Percentiles rank a stretch among this genome's conserved stretches.
Evolutionary conservation across 495 filamentous ascomycete species (phyloP).

Genomic region (Penicillium ucsense): DNA sequence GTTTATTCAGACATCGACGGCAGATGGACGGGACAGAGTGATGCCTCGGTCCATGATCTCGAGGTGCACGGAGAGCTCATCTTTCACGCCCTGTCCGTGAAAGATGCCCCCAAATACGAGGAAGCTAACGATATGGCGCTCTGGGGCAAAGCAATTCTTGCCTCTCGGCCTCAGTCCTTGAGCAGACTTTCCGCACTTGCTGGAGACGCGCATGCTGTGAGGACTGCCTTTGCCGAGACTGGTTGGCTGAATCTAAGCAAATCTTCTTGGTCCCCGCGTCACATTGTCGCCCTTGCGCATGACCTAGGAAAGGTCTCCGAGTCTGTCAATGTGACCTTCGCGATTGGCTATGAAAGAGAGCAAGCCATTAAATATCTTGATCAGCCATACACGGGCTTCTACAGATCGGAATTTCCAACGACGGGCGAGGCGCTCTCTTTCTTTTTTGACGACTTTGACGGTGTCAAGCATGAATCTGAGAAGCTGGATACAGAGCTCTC

Average conservation of each 20-base stretch:
- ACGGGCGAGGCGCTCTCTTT: conserved; percentile 25
- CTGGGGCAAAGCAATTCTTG: conserved; percentile 31
- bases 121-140: conserved; percentile 37
- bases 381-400: conserved; percentile 34
- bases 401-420: conserved; percentile 24
- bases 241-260: conserved; percentile 14
- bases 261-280: conserved; percentile 15
- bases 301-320: conserved; percentile 29
- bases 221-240: conserved; percentile 13
- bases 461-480: conserved; percentile 24
- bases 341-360: conserved; percentile 37
- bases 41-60: conserved; percentile 19
- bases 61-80: conserved; percentile 14
- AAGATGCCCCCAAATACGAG: conserved; percentile 26
- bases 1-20: conserved; percentile 42
- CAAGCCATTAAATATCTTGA: conserved; percentile 40
- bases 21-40: conserved; percentile 34
- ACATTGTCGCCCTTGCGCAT: conserved; percentile 32
- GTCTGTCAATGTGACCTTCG: conserved; percentile 30
- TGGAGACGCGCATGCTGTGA: conserved; percentile 13
- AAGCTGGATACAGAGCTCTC: conserved; percentile 25
- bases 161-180: conserved; percentile 15
- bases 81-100: conserved; percentile 23
- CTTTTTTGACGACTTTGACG: conserved; percentile 37
- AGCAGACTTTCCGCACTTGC: conserved; percentile 22